Percentiles rank a stretch among this genome's conserved stretches.
Evolutionary conservation across 345 rosid genomes (phyloP).

Genomic region (Corchorus capsularis): DNA sequence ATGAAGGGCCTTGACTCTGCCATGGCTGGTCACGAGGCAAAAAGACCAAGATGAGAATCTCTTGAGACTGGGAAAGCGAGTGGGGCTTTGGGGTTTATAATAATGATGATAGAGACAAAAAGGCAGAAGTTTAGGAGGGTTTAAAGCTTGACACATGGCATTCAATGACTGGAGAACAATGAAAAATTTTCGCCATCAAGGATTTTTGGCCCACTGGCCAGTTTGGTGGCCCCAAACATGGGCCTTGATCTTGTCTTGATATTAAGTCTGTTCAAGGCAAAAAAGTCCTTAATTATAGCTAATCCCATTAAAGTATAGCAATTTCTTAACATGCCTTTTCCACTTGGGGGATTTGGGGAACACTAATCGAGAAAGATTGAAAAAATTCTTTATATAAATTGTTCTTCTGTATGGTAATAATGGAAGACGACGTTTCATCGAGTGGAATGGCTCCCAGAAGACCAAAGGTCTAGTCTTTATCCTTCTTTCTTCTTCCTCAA

Average conservation of each 20-base stretch:
- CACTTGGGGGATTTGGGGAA: too few relatives aligned
- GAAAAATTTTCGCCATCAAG: too few relatives aligned
- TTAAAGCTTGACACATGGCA: not conserved
- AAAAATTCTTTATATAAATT: too few relatives aligned
- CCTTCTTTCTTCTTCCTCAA: not conserved
- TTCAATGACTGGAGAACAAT: not conserved
- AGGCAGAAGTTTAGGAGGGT: too few relatives aligned
- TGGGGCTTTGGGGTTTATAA: not conserved
- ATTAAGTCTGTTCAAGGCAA: not conserved
- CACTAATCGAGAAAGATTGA: too few relatives aligned
- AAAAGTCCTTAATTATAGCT: too few relatives aligned
- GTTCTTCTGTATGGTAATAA: not conserved
- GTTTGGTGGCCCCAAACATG: not conserved
- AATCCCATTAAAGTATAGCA: too few relatives aligned
- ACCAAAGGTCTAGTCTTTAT: not conserved
- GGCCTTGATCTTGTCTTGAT: not conserved
- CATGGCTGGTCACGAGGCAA: too few relatives aligned
- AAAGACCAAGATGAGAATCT: too few relatives aligned
- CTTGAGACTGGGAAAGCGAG: not conserved
- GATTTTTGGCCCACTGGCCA: not conserved
- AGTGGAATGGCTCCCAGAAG: not conserved
- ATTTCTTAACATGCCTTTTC: too few relatives aligned
- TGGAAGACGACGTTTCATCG: not conserved
- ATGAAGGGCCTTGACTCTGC: too few relatives aligned
- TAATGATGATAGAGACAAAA: too few relatives aligned